Evolutionary conservation across 352 stramenopile species (phyloP).

Genomic region (Stramenopiles sp.): DNA sequence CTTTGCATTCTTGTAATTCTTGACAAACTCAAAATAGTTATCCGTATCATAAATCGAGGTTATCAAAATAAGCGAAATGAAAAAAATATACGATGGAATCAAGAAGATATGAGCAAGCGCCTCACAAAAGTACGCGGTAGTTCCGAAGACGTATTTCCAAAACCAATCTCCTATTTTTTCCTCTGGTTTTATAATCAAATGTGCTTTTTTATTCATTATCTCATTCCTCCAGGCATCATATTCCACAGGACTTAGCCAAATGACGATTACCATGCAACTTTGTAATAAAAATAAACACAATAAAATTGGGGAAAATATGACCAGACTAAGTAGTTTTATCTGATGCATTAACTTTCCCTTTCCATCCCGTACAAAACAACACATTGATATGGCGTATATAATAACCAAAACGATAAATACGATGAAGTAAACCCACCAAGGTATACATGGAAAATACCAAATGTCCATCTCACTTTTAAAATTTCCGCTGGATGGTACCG

Average conservation of each 20-base stretch:
- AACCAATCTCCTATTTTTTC: too few species aligned
- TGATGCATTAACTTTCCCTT: neutral
- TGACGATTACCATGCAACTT: neutral
- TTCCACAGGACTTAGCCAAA: neutral
- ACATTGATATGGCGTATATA: neutral
- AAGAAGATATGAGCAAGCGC: neutral
- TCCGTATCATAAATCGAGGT: neutral
- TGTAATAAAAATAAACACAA: neutral
- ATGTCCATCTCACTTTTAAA: neutral
- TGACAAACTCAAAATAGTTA: neutral
- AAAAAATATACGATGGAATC: conserved; percentile 1
- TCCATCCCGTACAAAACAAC: neutral
- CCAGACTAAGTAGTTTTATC: neutral
- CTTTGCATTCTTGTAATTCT: neutral
- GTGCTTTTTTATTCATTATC: neutral
- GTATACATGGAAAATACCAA: neutral
- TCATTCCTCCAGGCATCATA: neutral
- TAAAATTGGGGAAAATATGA: neutral
- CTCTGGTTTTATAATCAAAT: neutral
- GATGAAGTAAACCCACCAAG: neutral
- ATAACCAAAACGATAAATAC: neutral
- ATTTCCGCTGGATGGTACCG: neutral
- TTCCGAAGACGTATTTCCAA: neutral
- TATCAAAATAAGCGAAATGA: neutral
- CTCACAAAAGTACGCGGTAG: neutral